Percentiles rank a stretch among this genome's conserved stretches.
phyloP scores from a whole-genome alignment of 208 protist genomes.

The Polymyxa betae region DNA sequence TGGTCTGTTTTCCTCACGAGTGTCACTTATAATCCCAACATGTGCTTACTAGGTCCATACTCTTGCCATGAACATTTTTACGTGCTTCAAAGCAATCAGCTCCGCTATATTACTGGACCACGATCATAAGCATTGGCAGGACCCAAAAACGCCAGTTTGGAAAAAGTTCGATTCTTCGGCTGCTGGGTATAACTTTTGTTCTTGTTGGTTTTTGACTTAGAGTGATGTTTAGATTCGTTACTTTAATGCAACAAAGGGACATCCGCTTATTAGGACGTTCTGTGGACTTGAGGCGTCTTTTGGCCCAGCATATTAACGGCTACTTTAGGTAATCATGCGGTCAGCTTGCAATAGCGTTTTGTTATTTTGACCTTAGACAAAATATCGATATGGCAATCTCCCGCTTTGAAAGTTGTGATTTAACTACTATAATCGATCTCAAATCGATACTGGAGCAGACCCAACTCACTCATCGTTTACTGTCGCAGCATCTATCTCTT shows the following conservation, averaged over 20 bases:
- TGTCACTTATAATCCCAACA: neutral
- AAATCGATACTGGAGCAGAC: conserved; percentile 48
- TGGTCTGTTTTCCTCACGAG: conserved; percentile 49
- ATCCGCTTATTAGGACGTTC: conserved; percentile 54
- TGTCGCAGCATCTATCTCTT: neutral
- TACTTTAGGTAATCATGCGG: conserved; percentile 40
- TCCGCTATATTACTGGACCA: conserved; percentile 56
- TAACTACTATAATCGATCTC: conserved; percentile 16
- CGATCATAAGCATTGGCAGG: conserved; percentile 7
- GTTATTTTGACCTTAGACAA: conserved; percentile 17
- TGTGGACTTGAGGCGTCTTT: conserved; percentile 45
- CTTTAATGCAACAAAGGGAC: conserved; percentile 51
- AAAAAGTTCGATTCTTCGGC: neutral
- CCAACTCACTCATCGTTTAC: conserved; percentile 20
- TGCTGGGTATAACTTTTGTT: neutral
- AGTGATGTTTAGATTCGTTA: conserved; percentile 15
- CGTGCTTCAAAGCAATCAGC: conserved; percentile 56
- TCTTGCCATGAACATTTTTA: conserved; percentile 56
- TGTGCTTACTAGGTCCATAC: neutral
- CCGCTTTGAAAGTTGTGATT: neutral
- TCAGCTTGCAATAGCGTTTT: neutral
- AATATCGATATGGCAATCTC: conserved; percentile 55
- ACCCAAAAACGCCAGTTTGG: neutral
- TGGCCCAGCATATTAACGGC: conserved; percentile 59
- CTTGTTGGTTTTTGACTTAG: neutral